phyloP scores from a whole-genome alignment of 169 alveolate species.

The Pseudocohnilembus persalinus region DNA sequence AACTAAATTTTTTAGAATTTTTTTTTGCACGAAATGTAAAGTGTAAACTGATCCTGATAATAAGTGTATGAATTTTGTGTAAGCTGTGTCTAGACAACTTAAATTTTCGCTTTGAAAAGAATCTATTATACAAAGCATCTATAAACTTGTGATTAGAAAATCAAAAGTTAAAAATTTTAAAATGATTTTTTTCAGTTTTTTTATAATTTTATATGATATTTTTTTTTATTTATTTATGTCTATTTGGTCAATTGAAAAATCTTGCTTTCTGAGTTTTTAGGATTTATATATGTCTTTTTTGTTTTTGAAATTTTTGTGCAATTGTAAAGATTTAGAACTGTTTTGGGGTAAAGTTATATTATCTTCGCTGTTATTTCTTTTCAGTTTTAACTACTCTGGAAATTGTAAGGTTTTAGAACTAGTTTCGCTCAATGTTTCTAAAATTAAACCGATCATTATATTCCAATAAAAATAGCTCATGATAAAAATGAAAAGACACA shows the following conservation, averaged over 20 bases:
- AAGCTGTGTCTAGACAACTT: neutral
- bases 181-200: too few relatives aligned
- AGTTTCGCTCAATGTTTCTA: constrained; percentile 4
- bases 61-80: neutral
- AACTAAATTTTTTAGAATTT: neutral
- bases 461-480: constrained; percentile 24
- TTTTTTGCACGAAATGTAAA: neutral
- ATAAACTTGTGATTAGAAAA: too few relatives aligned
- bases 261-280: neutral
- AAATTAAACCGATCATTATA: constrained; percentile 21
- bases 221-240: too few relatives aligned
- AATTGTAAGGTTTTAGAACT: neutral
- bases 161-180: neutral
- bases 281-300: too few relatives aligned
- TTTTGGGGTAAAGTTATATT: neutral
- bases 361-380: neutral
- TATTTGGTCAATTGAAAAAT: too few relatives aligned
- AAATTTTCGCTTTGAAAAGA: neutral
- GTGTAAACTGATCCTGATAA: neutral
- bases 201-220: too few relatives aligned
- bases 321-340: too few relatives aligned
- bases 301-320: too few relatives aligned
- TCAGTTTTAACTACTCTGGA: neutral
- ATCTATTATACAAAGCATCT: neutral
- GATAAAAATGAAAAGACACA: constrained; percentile 6